Percentiles rank a stretch among this genome's conserved stretches.
These are phyloP conservation scores for Poa annua DNA, from an alignment of 176 grass and related monocot species.

Conservation along the genomic window DNA sequence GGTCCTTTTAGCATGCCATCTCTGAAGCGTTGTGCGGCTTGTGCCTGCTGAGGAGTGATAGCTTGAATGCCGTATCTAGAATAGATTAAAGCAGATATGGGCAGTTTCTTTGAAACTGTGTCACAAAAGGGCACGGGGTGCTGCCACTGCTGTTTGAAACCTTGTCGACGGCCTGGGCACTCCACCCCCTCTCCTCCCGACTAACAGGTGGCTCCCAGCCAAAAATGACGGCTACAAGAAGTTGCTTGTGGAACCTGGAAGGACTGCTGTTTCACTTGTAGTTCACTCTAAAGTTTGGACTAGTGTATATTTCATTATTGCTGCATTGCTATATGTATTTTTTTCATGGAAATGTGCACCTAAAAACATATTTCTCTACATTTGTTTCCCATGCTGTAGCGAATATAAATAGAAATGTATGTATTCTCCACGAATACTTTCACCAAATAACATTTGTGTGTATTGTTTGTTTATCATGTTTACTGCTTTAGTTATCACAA, in stretches of 20 bases:
- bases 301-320: neutral
- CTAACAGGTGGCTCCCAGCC: neutral
- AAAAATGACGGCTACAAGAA: neutral
- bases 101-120: neutral
- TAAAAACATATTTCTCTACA: conserved; percentile 21
- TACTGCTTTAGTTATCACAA: neutral
- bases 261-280: conserved; percentile 23
- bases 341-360: conserved; percentile 29
- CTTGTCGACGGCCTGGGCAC: neutral
- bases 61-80: neutral
- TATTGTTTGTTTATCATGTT: conserved; percentile 20
- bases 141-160: neutral
- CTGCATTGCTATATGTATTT: conserved; percentile 23
- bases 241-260: conserved; percentile 8
- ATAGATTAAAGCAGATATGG: neutral
- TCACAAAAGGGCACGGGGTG: neutral
- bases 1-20: neutral
- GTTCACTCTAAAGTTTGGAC: conserved; percentile 15
- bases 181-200: neutral
- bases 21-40: neutral
- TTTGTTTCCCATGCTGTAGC: conserved; percentile 23
- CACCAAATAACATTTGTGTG: conserved; percentile 15
- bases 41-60: neutral
- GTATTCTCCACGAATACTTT: neutral
- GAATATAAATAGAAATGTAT: neutral